Evolutionary conservation across 208 protist genomes (phyloP), one percentile per base, ranked within the genome.

Genomic region (Blechomonas ayalai): DNA sequence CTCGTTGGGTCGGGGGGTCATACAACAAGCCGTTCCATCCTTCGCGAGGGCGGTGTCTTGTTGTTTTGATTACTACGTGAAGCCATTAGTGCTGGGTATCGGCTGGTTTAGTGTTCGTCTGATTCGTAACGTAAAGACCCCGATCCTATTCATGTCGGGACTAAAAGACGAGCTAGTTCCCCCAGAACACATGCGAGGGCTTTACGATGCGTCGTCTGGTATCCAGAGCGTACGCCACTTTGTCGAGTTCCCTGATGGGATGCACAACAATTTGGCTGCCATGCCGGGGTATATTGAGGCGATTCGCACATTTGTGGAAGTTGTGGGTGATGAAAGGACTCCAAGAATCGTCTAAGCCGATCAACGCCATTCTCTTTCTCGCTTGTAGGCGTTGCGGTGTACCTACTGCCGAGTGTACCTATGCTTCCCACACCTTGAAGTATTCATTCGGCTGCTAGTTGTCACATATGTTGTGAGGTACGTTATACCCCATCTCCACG

Each of bases 141-240:
- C 85, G 8, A 75, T 94, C 38, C 59, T 96, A 32, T 96, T 96
- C 50, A 32, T 95, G 2, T 82, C 76, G 15, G 86, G 77, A 12
- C 28, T 43, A 31, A 59, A 67, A 32, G 90, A 96, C 52, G 87
- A 95, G 59, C 37, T 95, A 0, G 71, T 96, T n/a, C 90, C 90
- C 15, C 61, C 74, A n/a, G 27, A 27, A 19, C 83, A 94, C 38
- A 95, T 95, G 82, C 43, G 59, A 25, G 29, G 20, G 15, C 65
- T 96, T 2, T 82, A 86, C 68, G 48, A 15, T 9, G 22, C 18
- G 32, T 53, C 2, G 45, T 52, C 9, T 22, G 28, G 43, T 18
- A 28, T 25, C 35, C 32, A 9, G 8, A 39, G 44, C 23, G 33
- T 78, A 22, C 71, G 74, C 5, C 56, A 49, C 27, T 83, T 90